Conservation (phyloP, 2,329 filamentous ascomycete genomes). For the Ophiostoma piceae region DNA sequence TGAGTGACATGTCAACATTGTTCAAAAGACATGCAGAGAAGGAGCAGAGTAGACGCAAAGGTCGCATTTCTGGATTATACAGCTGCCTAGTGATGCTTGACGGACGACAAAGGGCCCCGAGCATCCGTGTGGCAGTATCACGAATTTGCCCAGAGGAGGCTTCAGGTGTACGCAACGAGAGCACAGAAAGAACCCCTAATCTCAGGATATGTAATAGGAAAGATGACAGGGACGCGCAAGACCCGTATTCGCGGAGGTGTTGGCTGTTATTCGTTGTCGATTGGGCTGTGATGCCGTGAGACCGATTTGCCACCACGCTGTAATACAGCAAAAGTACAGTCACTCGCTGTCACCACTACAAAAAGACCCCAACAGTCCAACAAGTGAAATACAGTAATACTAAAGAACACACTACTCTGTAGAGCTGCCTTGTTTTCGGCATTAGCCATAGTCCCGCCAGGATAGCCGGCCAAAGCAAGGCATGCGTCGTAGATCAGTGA, state of each 20-base stretch:
- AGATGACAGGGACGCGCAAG: background rate
- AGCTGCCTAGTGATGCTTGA: background rate
- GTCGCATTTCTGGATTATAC: background rate
- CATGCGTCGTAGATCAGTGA: conserved; percentile 8
- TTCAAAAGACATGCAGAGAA: background rate
- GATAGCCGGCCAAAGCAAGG: conserved; percentile 1
- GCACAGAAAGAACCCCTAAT: background rate
- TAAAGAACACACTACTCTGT: too few relatives aligned
- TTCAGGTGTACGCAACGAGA: background rate
- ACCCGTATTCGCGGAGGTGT: conserved; percentile 1
- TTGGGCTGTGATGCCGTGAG: background rate
- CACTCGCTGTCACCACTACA: too few relatives aligned
- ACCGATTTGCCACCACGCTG: background rate
- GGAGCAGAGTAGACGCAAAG: background rate
- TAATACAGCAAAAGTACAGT: background rate
- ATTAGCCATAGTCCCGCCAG: background rate
- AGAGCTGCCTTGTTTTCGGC: conserved; percentile 9
- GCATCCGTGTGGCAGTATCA: background rate
- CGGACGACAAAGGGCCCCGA: background rate
- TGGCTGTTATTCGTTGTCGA: too few relatives aligned
- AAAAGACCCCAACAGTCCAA: too few relatives aligned
- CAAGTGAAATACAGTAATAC: too few relatives aligned
- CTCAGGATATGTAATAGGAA: background rate
- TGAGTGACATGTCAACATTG: background rate
- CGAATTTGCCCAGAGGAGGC: background rate